Percentiles rank a stretch among this genome's conserved stretches.
phyloP scores from a whole-genome alignment of 192 early-diverging fungal genomes.

The Gigaspora rosea region DNA sequence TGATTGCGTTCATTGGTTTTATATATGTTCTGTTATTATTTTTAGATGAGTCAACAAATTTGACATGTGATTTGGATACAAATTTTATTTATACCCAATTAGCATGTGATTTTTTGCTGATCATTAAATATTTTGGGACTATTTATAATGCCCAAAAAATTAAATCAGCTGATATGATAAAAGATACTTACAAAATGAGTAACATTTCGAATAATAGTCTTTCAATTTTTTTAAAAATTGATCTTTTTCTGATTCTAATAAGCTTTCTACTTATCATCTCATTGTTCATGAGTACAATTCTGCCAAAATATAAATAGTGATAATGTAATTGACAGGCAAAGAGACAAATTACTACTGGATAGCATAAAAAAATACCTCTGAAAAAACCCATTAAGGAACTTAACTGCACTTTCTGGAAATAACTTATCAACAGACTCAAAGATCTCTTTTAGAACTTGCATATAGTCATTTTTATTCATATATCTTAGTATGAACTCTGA shows the following conservation, averaged over 20 bases:
- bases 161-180: no score
- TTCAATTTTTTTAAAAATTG: conserved; percentile 27
- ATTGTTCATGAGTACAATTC: conserved; percentile 20
- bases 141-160: no score
- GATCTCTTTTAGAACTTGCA: conserved; percentile 31
- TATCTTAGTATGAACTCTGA: conserved; percentile 26
- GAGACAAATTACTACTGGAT: conserved; percentile 12
- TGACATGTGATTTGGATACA: no score
- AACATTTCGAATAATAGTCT: conserved; percentile 25
- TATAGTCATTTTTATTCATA: conserved; percentile 18
- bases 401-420: conserved; percentile 7
- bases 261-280: conserved; percentile 16
- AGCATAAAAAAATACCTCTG: conserved; percentile 23
- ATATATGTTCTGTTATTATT: no score
- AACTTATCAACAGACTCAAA: conserved; percentile 27
- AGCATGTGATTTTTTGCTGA: no score
- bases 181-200: conserved; percentile 25
- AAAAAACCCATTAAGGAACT: conserved; percentile 24
- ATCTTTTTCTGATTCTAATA: conserved; percentile 14
- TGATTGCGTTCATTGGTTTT: no score
- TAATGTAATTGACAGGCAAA: conserved; percentile 12
- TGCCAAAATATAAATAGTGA: conserved; percentile 1
- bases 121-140: no score
- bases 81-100: no score
- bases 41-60: no score